Percentiles rank a stretch among this genome's conserved stretches.
phyloP scores from a whole-genome alignment of 176 grass and related monocot genomes.

The Aegilops umbellulata region DNA sequence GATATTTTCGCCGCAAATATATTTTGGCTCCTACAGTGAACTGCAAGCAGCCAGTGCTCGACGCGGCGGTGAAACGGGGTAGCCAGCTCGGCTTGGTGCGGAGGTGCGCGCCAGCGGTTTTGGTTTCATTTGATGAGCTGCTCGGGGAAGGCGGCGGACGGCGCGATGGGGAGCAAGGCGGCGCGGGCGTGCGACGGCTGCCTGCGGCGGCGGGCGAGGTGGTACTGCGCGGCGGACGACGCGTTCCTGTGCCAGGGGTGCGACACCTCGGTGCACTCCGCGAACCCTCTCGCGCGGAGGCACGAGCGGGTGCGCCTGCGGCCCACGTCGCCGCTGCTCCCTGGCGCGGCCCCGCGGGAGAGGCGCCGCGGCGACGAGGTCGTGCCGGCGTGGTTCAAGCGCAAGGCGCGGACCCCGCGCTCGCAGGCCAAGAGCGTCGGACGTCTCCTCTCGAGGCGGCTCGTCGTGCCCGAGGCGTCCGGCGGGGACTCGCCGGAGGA shows the following conservation, averaged over 20 bases:
- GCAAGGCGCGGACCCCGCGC: slow-evolving; percentile 80
- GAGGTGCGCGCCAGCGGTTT: neutral
- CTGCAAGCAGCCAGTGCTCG: no score
- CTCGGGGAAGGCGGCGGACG: slow-evolving; percentile 39
- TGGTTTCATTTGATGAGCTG: slow-evolving; percentile 37
- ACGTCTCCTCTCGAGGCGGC: slow-evolving; percentile 22
- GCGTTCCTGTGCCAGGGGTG: slow-evolving; percentile 91
- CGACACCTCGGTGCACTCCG: slow-evolving; percentile 86
- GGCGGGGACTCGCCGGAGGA: slow-evolving; percentile 38
- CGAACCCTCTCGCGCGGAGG: slow-evolving; percentile 70
- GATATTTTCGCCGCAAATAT: slow-evolving; percentile 34
- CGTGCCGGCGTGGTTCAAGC: slow-evolving; percentile 69
- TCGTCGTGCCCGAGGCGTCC: slow-evolving; percentile 47
- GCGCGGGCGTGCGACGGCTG: slow-evolving; percentile 84
- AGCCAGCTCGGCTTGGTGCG: no score
- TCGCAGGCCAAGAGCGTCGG: slow-evolving; percentile 20
- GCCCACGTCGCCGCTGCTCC: neutral
- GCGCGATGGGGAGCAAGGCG: slow-evolving; percentile 52
- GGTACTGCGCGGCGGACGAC: slow-evolving; percentile 90
- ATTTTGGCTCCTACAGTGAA: neutral
- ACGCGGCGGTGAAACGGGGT: neutral
- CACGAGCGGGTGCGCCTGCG: slow-evolving; percentile 73
- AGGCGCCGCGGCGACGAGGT: slow-evolving; percentile 39
- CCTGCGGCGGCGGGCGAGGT: slow-evolving; percentile 67
- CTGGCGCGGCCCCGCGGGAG: neutral